These are phyloP conservation scores for Microsporum audouinii DNA, from an alignment of 2,329 filamentous ascomycete genomes.

Conservation along the genomic window DNA sequence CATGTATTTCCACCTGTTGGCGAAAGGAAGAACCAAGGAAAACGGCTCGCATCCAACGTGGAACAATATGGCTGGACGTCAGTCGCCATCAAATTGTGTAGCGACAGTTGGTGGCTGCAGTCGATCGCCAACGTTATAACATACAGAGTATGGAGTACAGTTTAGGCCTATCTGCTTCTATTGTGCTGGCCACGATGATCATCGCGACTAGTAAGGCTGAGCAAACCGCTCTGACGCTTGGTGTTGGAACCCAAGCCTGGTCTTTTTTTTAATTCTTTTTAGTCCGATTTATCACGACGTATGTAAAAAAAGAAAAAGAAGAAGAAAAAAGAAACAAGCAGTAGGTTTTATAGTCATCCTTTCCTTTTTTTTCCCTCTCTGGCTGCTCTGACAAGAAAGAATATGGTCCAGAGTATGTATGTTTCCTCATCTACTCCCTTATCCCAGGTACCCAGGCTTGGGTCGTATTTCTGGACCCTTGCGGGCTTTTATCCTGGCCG, in stretches of 20 bases:
- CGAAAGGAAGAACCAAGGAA: background rate
- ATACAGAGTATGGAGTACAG: background rate
- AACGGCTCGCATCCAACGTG: background rate
- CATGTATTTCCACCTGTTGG: background rate
- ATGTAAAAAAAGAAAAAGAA: background rate
- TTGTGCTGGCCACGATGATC: background rate
- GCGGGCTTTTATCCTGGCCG: background rate
- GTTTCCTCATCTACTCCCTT: background rate
- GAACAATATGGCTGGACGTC: background rate
- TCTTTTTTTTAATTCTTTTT: background rate
- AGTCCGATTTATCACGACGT: background rate
- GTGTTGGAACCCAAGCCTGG: background rate
- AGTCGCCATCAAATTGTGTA: background rate
- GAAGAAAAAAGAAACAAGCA: background rate
- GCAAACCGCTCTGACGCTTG: background rate
- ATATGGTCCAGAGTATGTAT: background rate
- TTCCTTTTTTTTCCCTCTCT: background rate
- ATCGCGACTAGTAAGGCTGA: slow-evolving; percentile 4
- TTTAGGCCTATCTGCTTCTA: background rate
- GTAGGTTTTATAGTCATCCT: background rate
- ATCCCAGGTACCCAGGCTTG: background rate
- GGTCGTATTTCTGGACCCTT: background rate
- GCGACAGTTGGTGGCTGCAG: slow-evolving; percentile 1
- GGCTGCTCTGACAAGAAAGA: too few relatives aligned
- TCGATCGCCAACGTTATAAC: background rate